Conservation (phyloP, 2,329 filamentous ascomycete species). For the Bisporella sp. region DNA sequence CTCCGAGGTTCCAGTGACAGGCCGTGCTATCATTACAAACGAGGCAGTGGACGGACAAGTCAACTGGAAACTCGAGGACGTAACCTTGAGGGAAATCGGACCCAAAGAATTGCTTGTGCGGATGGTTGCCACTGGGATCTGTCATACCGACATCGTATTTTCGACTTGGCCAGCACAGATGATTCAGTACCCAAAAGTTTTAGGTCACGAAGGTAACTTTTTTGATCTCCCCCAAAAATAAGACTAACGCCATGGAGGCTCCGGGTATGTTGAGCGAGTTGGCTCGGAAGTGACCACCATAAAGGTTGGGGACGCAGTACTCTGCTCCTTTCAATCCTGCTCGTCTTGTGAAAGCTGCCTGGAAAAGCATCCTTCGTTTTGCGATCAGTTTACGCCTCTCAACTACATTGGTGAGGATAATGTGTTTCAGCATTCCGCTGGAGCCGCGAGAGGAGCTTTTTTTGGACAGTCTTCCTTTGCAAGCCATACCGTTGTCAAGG, state of each 20-base stretch:
- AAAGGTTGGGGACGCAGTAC: constrained; percentile 2
- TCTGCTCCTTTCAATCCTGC: constrained; percentile 1
- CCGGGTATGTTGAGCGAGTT: constrained; percentile 1
- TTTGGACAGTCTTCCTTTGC: constrained; percentile 34
- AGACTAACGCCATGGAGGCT: background rate
- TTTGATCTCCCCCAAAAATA: background rate
- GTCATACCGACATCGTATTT: constrained; percentile 4
- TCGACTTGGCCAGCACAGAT: background rate
- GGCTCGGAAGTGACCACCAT: background rate
- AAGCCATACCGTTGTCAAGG: constrained; percentile 23
- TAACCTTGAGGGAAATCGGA: background rate
- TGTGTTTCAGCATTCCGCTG: background rate
- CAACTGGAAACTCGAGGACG: background rate
- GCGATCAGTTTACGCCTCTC: background rate
- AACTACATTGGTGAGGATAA: background rate
- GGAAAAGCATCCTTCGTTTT: constrained; percentile 1
- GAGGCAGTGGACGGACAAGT: too few relatives aligned
- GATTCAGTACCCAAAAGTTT: constrained; percentile 2
- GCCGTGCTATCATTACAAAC: too few relatives aligned
- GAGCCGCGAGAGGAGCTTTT: constrained; percentile 13
- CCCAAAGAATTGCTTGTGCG: constrained; percentile 4
- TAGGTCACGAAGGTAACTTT: constrained; percentile 7
- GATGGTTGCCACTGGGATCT: constrained; percentile 5
- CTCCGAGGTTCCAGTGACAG: too few relatives aligned
- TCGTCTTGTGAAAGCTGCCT: constrained; percentile 1